These are phyloP conservation scores for Trypanosoma vivax DNA, from an alignment of 208 protist genomes.

Conservation along the genomic window DNA sequence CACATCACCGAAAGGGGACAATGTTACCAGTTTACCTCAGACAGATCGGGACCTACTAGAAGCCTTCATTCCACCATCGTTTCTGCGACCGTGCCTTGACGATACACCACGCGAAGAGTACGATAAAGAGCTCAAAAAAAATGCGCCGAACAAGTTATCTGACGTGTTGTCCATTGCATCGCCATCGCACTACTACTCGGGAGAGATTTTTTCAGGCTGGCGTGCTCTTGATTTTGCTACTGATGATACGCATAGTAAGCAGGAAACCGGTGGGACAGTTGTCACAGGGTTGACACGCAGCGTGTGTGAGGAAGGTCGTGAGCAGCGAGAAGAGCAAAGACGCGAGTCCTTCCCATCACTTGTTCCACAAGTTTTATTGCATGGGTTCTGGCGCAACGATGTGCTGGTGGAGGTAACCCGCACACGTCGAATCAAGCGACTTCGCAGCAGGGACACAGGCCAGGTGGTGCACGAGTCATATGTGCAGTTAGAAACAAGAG, in stretches of 20 bases:
- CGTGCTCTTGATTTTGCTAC: slow-evolving; percentile 22
- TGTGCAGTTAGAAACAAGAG: slow-evolving; percentile 1
- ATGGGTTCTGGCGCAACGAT: slow-evolving; percentile 74
- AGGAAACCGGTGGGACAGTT: background rate
- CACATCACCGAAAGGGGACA: slow-evolving; percentile 1
- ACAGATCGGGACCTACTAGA: slow-evolving; percentile 23
- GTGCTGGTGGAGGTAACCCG: slow-evolving; percentile 50
- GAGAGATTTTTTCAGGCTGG: slow-evolving; percentile 25
- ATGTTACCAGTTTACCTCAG: background rate
- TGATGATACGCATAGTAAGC: background rate
- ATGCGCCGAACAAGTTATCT: background rate
- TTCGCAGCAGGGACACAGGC: slow-evolving; percentile 40
- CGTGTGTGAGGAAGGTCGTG: slow-evolving; percentile 1
- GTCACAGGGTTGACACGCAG: background rate
- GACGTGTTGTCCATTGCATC: slow-evolving; percentile 11
- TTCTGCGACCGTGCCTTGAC: slow-evolving; percentile 36
- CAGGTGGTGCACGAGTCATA: slow-evolving; percentile 37
- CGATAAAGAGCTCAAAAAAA: slow-evolving; percentile 2
- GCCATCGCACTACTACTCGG: slow-evolving; percentile 12
- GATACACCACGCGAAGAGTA: background rate
- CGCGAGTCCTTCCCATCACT: slow-evolving; percentile 64
- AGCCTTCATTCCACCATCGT: slow-evolving; percentile 47
- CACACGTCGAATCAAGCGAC: slow-evolving; percentile 32
- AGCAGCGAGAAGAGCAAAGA: slow-evolving; percentile 13
- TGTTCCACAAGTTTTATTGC: slow-evolving; percentile 60